Evolutionary conservation across 768 basidiomycete species (phyloP), one percentile per base, ranked within the genome.

Genomic region (Lyophyllum atratum): DNA sequence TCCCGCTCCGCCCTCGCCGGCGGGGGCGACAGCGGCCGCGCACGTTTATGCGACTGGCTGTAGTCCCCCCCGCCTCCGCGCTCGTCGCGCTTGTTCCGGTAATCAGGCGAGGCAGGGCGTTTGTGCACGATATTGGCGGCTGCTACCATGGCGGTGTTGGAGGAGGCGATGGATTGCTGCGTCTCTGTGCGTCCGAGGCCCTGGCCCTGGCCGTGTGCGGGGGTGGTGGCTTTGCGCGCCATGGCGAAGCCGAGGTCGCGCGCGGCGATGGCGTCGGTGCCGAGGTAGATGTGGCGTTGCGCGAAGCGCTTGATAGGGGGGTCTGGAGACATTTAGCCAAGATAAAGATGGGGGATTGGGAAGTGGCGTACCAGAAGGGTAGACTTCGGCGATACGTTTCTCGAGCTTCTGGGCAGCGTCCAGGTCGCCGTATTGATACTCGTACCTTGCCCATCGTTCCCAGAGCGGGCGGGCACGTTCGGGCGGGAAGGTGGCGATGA

Each of bases 401-500:
- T 97, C 95, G 46, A 98, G 83, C 72, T 95, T 93, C 63, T 91
- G 86, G 2, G 92, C 85, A 1, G 92, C 89, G 42, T 91, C 87
- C 33, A 95, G 77, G 71, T 95, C 93, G n/a, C 93, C 93, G 66
- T 91, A 98, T 65, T 92, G 89, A 73, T 95, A 98, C 71, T 97
- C 93, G 74, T 96, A 96, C 54, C 89, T 81, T 4, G 94, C 88
- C 97, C 95, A 98, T 43, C 92, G 85, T 67, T 97, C 94, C 95
- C 95, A 99, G 17, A 98, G 80, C 0, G 90, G 87, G 33, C 91
- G 80, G 15, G 93, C 92, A 40, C 85, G 84, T 44, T 92, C 90
- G 8, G 90, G 75, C 11, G 88, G 73, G 70, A 97, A 93, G 4
- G 82, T 88, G 15, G 80, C 71, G 24, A 96, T 90, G 7, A 92